These are phyloP conservation scores for Aspergillus avenaceus DNA, from an alignment of 495 filamentous ascomycete species.

Conservation along the genomic window DNA sequence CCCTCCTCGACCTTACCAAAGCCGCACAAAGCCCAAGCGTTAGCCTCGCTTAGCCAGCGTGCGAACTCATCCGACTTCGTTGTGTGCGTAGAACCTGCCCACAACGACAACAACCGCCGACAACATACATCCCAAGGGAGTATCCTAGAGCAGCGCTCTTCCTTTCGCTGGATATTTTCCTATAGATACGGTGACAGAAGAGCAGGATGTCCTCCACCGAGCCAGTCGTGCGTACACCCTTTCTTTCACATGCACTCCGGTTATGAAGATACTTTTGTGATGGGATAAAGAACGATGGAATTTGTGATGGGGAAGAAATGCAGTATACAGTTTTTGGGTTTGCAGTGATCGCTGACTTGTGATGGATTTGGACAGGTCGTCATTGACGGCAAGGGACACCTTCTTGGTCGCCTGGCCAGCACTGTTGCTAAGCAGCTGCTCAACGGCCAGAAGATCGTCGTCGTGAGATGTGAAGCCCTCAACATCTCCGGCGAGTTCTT, in stretches of 20 bases:
- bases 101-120: constrained; percentile 50
- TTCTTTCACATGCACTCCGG: constrained; percentile 7
- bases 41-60: constrained; percentile 40
- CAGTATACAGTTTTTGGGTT: background rate
- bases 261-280: constrained; percentile 4
- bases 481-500: constrained; percentile 99
- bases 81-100: constrained; percentile 44
- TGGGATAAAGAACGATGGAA: constrained; percentile 6
- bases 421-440: constrained; percentile 99
- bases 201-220: constrained; percentile 98
- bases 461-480: constrained; percentile 96
- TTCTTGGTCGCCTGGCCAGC: constrained; percentile 97
- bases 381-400: constrained; percentile 99
- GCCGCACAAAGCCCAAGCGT: constrained; percentile 39
- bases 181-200: constrained; percentile 38
- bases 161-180: constrained; percentile 36
- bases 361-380: constrained; percentile 61
- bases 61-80: constrained; percentile 42
- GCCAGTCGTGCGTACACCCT: constrained; percentile 76
- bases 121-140: constrained; percentile 44
- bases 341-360: constrained; percentile 26
- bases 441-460: constrained; percentile 98
- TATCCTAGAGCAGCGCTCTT: constrained; percentile 35
- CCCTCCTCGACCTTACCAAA: constrained; percentile 27
- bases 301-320: background rate